phyloP scores from a whole-genome alignment of 2,329 filamentous ascomycete species.

The Trichoderma arundinaceum region DNA sequence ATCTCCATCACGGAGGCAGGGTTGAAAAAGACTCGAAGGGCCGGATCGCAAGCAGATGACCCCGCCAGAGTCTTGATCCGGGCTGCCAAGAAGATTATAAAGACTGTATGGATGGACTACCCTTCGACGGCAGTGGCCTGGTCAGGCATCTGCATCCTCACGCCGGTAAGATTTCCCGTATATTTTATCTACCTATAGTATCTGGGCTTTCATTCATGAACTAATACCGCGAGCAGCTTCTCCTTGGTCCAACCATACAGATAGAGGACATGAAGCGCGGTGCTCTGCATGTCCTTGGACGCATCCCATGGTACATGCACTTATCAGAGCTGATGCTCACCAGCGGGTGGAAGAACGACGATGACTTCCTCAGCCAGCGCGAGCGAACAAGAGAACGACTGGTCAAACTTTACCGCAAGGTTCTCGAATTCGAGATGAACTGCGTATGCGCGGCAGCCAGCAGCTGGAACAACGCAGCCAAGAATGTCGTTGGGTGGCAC shows the following conservation, averaged over 20 bases:
- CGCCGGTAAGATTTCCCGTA: conserved; percentile 40
- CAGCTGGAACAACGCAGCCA: conserved; percentile 46
- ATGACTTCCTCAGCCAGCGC: conserved; percentile 37
- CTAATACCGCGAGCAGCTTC: conserved; percentile 37
- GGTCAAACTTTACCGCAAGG: conserved; percentile 40
- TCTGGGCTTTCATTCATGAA: not conserved
- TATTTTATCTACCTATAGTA: not conserved
- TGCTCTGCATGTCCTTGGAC: conserved; percentile 43
- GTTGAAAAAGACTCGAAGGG: conserved; percentile 40
- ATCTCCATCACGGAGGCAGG: conserved; percentile 41
- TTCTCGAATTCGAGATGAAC: conserved; percentile 50
- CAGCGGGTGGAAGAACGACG: conserved; percentile 37
- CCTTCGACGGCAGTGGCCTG: conserved; percentile 44
- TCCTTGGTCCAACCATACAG: conserved; percentile 45
- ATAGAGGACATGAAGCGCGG: conserved; percentile 42
- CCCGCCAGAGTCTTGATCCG: conserved; percentile 41
- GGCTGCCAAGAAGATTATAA: conserved; percentile 39
- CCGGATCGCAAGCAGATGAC: conserved; percentile 41
- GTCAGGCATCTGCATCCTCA: conserved; percentile 47
- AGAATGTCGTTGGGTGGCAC: conserved; percentile 47
- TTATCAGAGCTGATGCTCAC: conserved; percentile 39
- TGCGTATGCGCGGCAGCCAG: conserved; percentile 48
- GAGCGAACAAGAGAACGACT: conserved; percentile 37
- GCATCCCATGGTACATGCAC: conserved; percentile 46
- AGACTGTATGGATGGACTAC: conserved; percentile 38